phyloP scores from a whole-genome alignment of 805 yeast species.

The Zygoascus biomembranicola region DNA sequence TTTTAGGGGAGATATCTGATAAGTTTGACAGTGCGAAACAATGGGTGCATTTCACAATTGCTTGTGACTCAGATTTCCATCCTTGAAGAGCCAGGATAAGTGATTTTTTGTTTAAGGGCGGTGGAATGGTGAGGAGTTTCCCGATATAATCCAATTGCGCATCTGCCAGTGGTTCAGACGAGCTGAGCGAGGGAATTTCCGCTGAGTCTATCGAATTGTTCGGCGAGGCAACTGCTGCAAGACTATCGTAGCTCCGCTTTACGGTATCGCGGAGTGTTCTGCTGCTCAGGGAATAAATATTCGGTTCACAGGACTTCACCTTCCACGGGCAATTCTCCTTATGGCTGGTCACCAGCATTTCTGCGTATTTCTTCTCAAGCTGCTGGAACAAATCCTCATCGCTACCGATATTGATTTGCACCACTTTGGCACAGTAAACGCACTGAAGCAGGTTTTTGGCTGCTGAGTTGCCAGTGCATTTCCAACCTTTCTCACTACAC shows the following conservation, averaged over 20 bases:
- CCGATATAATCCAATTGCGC: neutral
- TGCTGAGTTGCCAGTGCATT: neutral
- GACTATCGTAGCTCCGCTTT: neutral
- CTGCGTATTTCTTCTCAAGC: neutral
- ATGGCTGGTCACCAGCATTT: neutral
- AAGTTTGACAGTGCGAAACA: neutral
- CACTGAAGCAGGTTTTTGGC: neutral
- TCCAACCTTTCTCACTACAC: neutral
- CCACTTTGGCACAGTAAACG: neutral
- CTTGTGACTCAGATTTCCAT: neutral
- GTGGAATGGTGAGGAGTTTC: neutral
- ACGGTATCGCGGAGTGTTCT: neutral
- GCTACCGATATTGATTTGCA: neutral
- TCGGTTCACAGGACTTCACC: neutral
- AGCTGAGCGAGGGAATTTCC: too few relatives aligned
- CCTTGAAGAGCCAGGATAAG: neutral
- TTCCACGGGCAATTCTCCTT: neutral
- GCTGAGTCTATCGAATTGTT: too few relatives aligned
- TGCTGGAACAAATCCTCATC: neutral
- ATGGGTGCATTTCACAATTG: neutral
- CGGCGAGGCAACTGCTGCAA: too few relatives aligned
- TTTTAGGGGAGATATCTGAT: neutral
- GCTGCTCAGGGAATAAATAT: neutral
- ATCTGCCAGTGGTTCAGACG: too few relatives aligned
- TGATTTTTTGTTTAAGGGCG: neutral